Conservation (phyloP, 148 eudicot species). For the Camellia japonica region DNA sequence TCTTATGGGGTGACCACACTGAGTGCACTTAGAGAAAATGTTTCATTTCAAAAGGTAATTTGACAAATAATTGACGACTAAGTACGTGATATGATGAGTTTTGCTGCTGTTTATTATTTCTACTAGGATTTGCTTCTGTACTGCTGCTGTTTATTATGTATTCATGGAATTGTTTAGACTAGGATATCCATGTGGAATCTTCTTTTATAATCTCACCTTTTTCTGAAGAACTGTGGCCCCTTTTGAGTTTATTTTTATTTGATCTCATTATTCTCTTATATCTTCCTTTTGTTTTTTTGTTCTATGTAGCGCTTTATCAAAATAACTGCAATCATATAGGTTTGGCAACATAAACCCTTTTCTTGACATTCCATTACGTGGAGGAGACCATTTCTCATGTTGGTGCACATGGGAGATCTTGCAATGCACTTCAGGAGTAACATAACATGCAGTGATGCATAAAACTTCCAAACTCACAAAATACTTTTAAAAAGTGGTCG, state of each 20-base stretch:
- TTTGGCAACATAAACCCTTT: not conserved
- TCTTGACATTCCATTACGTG: not conserved
- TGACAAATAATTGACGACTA: slow-evolving; percentile 8
- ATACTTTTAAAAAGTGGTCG: too few species aligned
- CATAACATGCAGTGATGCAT: not conserved
- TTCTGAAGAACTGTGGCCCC: not conserved
- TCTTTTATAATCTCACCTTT: not conserved
- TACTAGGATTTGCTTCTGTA: not conserved
- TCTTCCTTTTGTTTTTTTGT: not conserved
- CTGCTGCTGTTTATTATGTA: slow-evolving; percentile 2
- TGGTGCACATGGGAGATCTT: not conserved
- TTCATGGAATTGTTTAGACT: not conserved
- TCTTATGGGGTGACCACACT: slow-evolving; percentile 84
- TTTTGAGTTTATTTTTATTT: not conserved
- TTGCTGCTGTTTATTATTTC: not conserved
- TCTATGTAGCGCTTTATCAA: not conserved
- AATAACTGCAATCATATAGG: not conserved
- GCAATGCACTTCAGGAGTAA: too few species aligned
- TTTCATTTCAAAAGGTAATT: slow-evolving; percentile 83
- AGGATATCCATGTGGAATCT: not conserved
- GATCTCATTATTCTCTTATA: not conserved
- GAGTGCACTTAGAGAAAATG: slow-evolving; percentile 78
- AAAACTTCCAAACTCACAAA: too few species aligned
- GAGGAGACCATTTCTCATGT: not conserved
- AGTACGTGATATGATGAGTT: not conserved